Evolutionary conservation across 1,139 yeast genomes (phyloP).

Genomic region (Spencermartinsiella ligniputridi): DNA sequence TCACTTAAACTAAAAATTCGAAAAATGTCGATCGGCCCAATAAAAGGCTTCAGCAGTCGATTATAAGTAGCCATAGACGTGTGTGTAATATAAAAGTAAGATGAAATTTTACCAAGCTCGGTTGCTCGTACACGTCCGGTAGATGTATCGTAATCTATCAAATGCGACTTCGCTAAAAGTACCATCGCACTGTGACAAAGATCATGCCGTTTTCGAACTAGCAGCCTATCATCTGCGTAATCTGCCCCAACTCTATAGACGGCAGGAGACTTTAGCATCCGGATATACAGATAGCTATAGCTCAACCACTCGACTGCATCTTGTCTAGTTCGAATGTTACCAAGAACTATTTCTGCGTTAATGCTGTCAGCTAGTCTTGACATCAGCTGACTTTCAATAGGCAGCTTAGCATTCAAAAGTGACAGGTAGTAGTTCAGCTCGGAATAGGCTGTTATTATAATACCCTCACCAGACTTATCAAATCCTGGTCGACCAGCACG

Average conservation of each 20-base stretch:
- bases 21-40: slow-evolving; percentile 68
- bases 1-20: slow-evolving; percentile 74
- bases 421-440: slow-evolving; percentile 88
- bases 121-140: slow-evolving; percentile 55
- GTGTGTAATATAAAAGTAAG: slow-evolving; percentile 79
- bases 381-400: slow-evolving; percentile 86
- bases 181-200: slow-evolving; percentile 72
- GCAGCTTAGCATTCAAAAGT: slow-evolving; percentile 80
- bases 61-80: slow-evolving; percentile 63
- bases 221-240: slow-evolving; percentile 47
- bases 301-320: slow-evolving; percentile 81
- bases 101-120: slow-evolving; percentile 78
- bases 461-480: slow-evolving; percentile 90
- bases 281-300: slow-evolving; percentile 70
- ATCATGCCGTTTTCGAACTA: slow-evolving; percentile 56
- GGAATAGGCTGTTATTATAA: slow-evolving; percentile 81
- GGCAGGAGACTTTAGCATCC: slow-evolving; percentile 73
- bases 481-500: slow-evolving; percentile 97
- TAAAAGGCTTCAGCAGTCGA: slow-evolving; percentile 57
- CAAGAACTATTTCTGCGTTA: slow-evolving; percentile 84
- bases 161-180: slow-evolving; percentile 48
- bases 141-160: slow-evolving; percentile 54
- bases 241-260: slow-evolving; percentile 73
- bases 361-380: slow-evolving; percentile 64
- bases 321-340: slow-evolving; percentile 53